Evolutionary conservation across 2,329 filamentous ascomycete species (phyloP).

Genomic region (Diaporthe aspalathi): DNA sequence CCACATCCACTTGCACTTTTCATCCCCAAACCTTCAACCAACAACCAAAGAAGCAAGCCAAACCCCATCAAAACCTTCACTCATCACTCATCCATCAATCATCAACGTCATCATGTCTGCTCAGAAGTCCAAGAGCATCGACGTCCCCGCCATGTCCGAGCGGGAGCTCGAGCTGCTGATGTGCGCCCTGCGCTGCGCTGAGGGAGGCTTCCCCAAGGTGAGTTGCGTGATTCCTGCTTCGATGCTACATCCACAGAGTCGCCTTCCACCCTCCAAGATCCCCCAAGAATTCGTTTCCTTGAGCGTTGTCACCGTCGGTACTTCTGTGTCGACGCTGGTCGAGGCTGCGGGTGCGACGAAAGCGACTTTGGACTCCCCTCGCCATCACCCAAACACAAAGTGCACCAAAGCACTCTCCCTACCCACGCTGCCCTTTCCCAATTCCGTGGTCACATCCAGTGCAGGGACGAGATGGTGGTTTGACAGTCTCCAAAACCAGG

Average conservation of each 20-base stretch:
- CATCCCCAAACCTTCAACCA: not conserved
- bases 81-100: no score
- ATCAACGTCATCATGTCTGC: not conserved
- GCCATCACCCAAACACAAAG: rapidly evolving
- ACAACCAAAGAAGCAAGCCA: not conserved
- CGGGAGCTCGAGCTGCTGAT: conserved; percentile 28
- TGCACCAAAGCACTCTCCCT: no score
- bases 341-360: no score
- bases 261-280: not conserved
- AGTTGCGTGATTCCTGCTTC: not conserved
- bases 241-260: not conserved
- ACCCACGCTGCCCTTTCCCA: no score
- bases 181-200: not conserved
- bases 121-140: not conserved
- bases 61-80: not conserved
- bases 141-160: not conserved
- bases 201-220: conserved; percentile 14
- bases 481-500: not conserved
- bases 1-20: not conserved
- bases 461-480: not conserved
- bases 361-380: no score
- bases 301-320: not conserved
- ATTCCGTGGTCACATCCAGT: no score
- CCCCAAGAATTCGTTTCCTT: not conserved
- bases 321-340: no score